Conservation (phyloP, 2,329 filamentous ascomycete genomes). For the Thelonectria discophora region DNA sequence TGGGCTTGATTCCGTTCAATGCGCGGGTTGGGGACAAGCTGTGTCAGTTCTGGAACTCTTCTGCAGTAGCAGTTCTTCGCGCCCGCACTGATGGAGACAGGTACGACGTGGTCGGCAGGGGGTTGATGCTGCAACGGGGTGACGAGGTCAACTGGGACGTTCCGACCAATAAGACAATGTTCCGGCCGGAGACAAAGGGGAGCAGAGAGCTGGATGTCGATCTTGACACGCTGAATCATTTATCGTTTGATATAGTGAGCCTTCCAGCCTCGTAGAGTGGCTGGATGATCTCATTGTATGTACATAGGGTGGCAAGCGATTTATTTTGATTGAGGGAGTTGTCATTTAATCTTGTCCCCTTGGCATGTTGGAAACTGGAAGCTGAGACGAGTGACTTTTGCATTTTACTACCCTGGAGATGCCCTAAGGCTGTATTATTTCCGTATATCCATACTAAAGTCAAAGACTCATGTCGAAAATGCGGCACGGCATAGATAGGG, state of each 20-base stretch:
- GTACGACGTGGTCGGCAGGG: background rate
- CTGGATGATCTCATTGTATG: background rate
- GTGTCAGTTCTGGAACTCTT: background rate
- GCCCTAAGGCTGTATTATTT: no score
- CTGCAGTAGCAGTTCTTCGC: background rate
- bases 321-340: no score
- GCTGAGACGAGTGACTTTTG: no score
- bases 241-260: background rate
- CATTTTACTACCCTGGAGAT: no score
- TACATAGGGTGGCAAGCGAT: background rate
- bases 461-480: no score
- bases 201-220: background rate
- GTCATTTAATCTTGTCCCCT: no score
- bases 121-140: background rate
- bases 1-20: background rate
- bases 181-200: background rate
- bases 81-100: background rate
- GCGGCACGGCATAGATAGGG: no score
- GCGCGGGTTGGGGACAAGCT: background rate
- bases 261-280: background rate
- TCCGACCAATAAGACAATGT: background rate
- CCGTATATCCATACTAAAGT: no score
- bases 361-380: no score
- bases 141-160: background rate
- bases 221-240: background rate